phyloP scores from a whole-genome alignment of 805 yeast species.

The Lipomyces japonicus region DNA sequence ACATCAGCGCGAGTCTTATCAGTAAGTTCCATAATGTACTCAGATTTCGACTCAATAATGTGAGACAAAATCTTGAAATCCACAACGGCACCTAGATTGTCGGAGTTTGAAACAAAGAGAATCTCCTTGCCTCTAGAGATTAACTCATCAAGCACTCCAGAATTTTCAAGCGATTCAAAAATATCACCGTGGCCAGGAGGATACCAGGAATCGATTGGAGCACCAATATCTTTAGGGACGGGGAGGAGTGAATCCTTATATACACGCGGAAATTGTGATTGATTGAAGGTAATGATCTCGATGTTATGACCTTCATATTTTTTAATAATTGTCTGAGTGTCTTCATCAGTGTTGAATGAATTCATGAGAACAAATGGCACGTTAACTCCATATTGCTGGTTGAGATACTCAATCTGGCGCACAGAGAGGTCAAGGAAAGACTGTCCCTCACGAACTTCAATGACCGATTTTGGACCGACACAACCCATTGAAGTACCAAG shows the following conservation, averaged over 20 bases:
- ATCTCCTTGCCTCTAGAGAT: slow-evolving; percentile 92
- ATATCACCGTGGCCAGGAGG: slow-evolving; percentile 99
- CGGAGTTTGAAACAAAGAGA: slow-evolving; percentile 95
- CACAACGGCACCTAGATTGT: slow-evolving; percentile 97
- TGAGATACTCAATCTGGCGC: slow-evolving; percentile 85
- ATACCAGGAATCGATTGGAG: slow-evolving; percentile 84
- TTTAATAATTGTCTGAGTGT: slow-evolving; percentile 90
- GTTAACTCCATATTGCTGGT: slow-evolving; percentile 83
- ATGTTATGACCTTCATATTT: slow-evolving; percentile 96
- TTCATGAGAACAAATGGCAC: slow-evolving; percentile 97
- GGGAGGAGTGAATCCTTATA: slow-evolving; percentile 94
- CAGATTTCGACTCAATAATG: slow-evolving; percentile 87
- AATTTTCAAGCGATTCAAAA: slow-evolving; percentile 80
- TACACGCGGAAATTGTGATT: slow-evolving; percentile 95
- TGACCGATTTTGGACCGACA: slow-evolving; percentile 97
- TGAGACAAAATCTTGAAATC: slow-evolving; percentile 85
- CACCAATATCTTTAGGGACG: slow-evolving; percentile 74
- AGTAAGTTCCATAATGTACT: slow-evolving; percentile 96
- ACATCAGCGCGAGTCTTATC: slow-evolving; percentile 99
- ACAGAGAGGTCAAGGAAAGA: slow-evolving; percentile 93
- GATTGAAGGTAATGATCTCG: slow-evolving; percentile 92
- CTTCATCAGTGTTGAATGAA: slow-evolving; percentile 95
- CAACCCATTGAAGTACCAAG: slow-evolving; percentile 99
- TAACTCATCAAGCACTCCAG: slow-evolving; percentile 88
- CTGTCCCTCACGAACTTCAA: slow-evolving; percentile 98